Base-by-base conservation (phyloP, 495 filamentous ascomycete genomes). In the Glarea lozoyensis region DNA sequence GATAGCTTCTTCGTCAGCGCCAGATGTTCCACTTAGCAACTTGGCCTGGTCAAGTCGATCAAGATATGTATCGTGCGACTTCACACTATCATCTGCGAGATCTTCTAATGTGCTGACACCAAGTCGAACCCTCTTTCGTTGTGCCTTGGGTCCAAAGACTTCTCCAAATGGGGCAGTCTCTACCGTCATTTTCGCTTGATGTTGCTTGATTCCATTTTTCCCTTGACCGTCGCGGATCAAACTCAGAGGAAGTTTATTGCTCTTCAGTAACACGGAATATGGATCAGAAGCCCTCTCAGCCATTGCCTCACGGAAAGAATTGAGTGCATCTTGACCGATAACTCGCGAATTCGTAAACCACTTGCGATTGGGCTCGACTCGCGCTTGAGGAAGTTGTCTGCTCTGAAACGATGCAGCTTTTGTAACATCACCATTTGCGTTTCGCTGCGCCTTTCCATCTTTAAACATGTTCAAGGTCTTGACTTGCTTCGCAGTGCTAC, bases 351-450 rank as follows among this genome's bases (percentile, higher is more conserved):
- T 79, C 51, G 59, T 68, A 54, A 76, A 76, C 73, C 73, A 76
- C 66, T 88, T 88, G 49, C 92, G 73, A 64, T 97, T 90, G 30
- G 92, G 92, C 60, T 98, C 92, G 50, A 97, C 82, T 31, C 88
- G 74, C 48, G 88, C 92, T 46, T 70, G 72, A n/a, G 92, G 89
- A 16, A 76, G 73, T 49, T 84, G 83, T 50, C 67, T 72, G 56
- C 76, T 86, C 55, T 92, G 92, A 67, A 78, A 96, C 4, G 82
- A 73, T 31, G 92, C 92, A 50, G 90, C 80, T 63, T 87, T 69
- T 27, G 84, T 81, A 60, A 96, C 59, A 52, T 70, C 68, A 34
- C 90, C 92, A 11, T 66, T 58, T 31, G 80, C 80, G 57, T 95
- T 88, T 38, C 82, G 77, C 43, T 73, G 73, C 2, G 87, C 71